Evolutionary conservation across 768 basidiomycete genomes (phyloP).

Genomic region (Sarcomyxa edulis): DNA sequence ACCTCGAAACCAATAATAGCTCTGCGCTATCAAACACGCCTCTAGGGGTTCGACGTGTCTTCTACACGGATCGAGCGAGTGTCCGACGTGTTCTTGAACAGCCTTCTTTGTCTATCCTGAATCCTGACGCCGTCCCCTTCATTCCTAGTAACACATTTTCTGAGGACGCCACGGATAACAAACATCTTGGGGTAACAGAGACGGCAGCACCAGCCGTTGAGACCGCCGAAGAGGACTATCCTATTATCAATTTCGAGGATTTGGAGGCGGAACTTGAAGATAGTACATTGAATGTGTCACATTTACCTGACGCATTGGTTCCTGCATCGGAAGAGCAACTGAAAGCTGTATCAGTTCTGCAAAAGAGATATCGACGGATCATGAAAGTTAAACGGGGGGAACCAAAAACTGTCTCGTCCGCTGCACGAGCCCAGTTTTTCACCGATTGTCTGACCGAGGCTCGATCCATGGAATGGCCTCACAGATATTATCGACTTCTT

Average conservation of each 20-base stretch:
- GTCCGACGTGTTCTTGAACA: constrained; percentile 2
- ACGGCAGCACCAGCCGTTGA: background rate
- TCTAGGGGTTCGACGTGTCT: constrained; percentile 11
- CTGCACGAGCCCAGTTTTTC: constrained; percentile 19
- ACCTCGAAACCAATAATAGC: constrained; percentile 9
- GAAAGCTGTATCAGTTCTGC: constrained; percentile 17
- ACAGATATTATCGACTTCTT: constrained; percentile 25
- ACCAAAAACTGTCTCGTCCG: constrained; percentile 9
- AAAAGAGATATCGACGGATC: constrained; percentile 8
- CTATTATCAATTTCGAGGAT: background rate
- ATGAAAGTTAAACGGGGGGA: constrained; percentile 4
- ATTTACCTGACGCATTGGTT: background rate
- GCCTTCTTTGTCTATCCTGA: constrained; percentile 2
- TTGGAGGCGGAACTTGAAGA: background rate
- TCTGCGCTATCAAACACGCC: background rate
- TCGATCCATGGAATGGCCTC: constrained; percentile 20
- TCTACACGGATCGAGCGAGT: constrained; percentile 8
- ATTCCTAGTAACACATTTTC: background rate
- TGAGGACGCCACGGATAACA: background rate
- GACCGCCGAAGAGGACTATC: background rate
- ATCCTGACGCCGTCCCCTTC: constrained; percentile 4
- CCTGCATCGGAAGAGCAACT: constrained; percentile 17
- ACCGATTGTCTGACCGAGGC: constrained; percentile 20
- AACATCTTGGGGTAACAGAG: background rate
- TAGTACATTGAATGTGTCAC: background rate